Conservation (phyloP, 2,329 filamentous ascomycete species). For the Clarireedia hainanense region DNA sequence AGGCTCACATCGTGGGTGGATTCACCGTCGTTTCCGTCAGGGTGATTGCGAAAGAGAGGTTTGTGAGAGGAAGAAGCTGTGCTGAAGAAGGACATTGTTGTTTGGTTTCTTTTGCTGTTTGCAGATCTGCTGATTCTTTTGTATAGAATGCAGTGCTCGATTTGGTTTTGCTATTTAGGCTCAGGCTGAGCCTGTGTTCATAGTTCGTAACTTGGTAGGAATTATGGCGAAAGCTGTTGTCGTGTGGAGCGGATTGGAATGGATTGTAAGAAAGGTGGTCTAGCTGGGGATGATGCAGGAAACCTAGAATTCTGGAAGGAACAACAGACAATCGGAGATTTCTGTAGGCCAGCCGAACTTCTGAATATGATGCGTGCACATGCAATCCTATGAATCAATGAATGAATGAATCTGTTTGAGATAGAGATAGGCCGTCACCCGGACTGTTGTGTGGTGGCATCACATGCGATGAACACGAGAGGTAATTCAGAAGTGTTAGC, state of each 20-base stretch:
- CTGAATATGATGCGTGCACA: background rate
- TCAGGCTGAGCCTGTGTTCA: background rate
- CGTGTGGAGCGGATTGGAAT: background rate
- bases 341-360: background rate
- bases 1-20: background rate
- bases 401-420: background rate
- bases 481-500: background rate
- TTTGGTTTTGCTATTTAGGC: background rate
- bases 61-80: no score
- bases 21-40: background rate
- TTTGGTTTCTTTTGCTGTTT: background rate
- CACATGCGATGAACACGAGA: conserved; percentile 5
- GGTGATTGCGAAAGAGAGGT: background rate
- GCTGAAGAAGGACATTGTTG: conserved; percentile 1
- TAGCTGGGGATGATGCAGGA: background rate
- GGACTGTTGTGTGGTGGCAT: background rate
- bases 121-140: background rate
- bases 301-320: background rate
- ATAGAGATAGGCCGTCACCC: background rate
- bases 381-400: background rate
- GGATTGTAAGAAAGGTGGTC: background rate
- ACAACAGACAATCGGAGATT: background rate
- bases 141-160: background rate
- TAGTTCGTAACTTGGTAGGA: background rate
- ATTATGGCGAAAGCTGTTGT: background rate